Conservation (phyloP, 2,329 filamentous ascomycete species). For the Byssoonygena ceratinophila region DNA sequence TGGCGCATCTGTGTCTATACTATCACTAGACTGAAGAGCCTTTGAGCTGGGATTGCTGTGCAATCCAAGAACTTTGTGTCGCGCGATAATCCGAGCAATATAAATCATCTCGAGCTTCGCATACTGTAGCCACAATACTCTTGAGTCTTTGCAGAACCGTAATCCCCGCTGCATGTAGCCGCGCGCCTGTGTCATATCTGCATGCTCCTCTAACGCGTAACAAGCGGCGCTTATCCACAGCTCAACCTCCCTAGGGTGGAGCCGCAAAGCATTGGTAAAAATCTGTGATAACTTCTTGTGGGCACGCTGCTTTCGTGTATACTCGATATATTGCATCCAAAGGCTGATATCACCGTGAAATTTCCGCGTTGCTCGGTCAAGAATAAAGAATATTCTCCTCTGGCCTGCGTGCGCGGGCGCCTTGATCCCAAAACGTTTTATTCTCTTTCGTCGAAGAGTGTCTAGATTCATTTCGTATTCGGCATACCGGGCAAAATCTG, state of each 20-base stretch:
- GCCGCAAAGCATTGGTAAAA: conserved; percentile 59
- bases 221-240: conserved; percentile 80
- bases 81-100: conserved; percentile 65
- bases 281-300: conserved; percentile 51
- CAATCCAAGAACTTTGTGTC: conserved; percentile 57
- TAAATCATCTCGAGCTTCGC: conserved; percentile 87
- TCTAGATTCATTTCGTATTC: conserved; percentile 60
- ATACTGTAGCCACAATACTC: conserved; percentile 76
- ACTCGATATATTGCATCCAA: conserved; percentile 86
- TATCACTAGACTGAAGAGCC: conserved; percentile 30
- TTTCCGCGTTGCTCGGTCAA: conserved; percentile 73
- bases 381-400: conserved; percentile 74
- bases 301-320: conserved; percentile 57
- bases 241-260: conserved; percentile 73
- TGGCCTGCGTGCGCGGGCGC: conserved; percentile 62
- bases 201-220: conserved; percentile 63
- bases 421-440: conserved; percentile 67
- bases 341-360: conserved; percentile 71
- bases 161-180: conserved; percentile 82
- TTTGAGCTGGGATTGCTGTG: conserved; percentile 38
- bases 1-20: conserved; percentile 45
- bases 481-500: conserved; percentile 76
- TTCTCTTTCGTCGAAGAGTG: conserved; percentile 67
- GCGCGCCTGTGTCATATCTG: conserved; percentile 76
- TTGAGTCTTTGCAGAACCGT: conserved; percentile 71